Base-by-base conservation (phyloP, 148 eudicot species). In the Fagopyrum tataricum region DNA sequence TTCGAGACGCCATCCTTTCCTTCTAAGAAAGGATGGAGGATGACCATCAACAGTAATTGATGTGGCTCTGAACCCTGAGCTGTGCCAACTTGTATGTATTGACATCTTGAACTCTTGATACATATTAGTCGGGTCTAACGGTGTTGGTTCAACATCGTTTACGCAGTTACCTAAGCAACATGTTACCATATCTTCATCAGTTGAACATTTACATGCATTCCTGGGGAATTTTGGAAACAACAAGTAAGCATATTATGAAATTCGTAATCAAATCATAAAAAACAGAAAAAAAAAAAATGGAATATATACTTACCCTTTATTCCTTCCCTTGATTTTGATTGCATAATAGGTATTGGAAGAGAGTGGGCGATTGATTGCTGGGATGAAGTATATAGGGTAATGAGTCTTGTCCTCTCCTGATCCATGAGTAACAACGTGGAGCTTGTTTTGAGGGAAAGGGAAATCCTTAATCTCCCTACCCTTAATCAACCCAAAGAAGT, bases 401-500 rank as follows among this genome's bases (percentile, higher is more conserved):
- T 26, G 42, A 23, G 61, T 55, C 73, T 67, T 31, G 15, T 11
- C 7, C 5, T 67, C 10, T 39, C 0, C 14, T 24, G 56, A 67
- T 51, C 11, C 37, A 58, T 58, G 47, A 61, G 2, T 46, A 52
- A 74, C 72, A 0, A 78, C 78, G 31, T 84, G 56, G 69, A 78
- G 73, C 75, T 84, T 88, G 78, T 90, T 85, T 70, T 86, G 96
- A 24, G 96, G 96, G 23, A 90, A 85, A 31, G 96, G 96, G 37
- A 86, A 66, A 1, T 72, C 53, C 44, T 4, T 44, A 14, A 84
- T 73, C 5, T 37, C n/a, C 1, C 24, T 53, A 14, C 77, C 77
- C 77, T 81, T 78, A 56, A 79, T 75, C 71, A 62, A 70, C 21
- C 90, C 87, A 40, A 81, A 85, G 75, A 76, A 85, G 4, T 49